phyloP scores from a whole-genome alignment of 176 grass and related monocot species.

The Bolboschoenus planiculmis region DNA sequence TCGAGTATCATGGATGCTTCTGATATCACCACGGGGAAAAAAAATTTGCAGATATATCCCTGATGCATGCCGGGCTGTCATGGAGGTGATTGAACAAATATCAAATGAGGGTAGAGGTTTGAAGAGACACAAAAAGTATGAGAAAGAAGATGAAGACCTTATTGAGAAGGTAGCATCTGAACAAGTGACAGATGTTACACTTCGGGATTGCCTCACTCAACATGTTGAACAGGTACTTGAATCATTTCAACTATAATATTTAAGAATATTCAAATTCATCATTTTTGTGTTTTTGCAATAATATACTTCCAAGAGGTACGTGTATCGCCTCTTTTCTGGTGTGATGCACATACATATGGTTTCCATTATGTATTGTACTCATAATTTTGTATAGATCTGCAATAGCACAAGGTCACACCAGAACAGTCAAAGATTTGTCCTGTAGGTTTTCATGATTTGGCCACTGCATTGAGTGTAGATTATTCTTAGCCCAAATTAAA shows the following conservation, averaged over 20 bases:
- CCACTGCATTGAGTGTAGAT: neutral
- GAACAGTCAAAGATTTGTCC: neutral
- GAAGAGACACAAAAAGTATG: constrained; percentile 45
- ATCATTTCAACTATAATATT: neutral
- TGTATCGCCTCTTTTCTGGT: neutral
- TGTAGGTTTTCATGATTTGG: neutral
- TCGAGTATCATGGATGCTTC: neutral
- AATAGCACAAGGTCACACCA: neutral
- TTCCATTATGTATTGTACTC: neutral
- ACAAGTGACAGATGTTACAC: constrained; percentile 70
- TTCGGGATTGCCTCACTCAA: constrained; percentile 70
- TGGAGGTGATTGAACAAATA: constrained; percentile 82
- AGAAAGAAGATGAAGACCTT: constrained; percentile 78
- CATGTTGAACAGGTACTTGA: constrained; percentile 87
- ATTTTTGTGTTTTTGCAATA: neutral
- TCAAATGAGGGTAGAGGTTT: constrained; percentile 40
- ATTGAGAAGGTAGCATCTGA: constrained; percentile 64
- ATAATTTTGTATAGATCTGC: neutral
- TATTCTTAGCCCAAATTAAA: neutral
- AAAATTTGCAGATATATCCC: constrained; percentile 74
- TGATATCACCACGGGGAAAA: constrained; percentile 13
- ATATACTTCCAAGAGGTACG: neutral
- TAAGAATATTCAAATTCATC: neutral
- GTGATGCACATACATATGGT: neutral
- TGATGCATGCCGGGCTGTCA: constrained; percentile 84